Conservation (phyloP, 352 stramenopile species). For the Phytopythium cucurbitacearum region DNA sequence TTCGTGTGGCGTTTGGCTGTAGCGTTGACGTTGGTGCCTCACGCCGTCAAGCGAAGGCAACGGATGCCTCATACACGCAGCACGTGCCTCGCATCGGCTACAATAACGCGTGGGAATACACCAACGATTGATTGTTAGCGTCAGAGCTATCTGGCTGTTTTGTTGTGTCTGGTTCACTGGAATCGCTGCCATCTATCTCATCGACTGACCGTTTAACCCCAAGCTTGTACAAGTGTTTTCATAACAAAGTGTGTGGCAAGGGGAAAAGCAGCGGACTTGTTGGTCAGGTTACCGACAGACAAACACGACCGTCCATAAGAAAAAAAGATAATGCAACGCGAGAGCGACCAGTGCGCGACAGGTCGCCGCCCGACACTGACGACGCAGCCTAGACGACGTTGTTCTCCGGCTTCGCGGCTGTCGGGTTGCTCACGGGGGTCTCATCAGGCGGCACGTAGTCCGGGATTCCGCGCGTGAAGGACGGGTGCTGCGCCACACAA, state of each 20-base stretch:
- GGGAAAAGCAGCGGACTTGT: not conserved
- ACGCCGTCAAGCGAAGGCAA: too few relatives aligned
- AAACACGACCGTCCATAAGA: constrained; percentile 3
- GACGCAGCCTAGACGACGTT: constrained; percentile 24
- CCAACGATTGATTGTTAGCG: too few relatives aligned
- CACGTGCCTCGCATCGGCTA: too few relatives aligned
- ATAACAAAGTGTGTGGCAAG: too few relatives aligned
- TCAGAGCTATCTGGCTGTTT: not conserved
- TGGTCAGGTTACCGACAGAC: not conserved
- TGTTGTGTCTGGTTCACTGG: too few relatives aligned
- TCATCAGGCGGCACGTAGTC: constrained; percentile 76
- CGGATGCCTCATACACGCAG: too few relatives aligned
- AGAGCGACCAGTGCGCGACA: not conserved
- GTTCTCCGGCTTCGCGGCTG: constrained; percentile 22
- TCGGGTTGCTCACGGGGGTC: constrained; percentile 24
- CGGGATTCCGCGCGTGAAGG: constrained; percentile 77
- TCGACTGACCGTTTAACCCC: too few relatives aligned
- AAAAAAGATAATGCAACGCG: constrained; percentile 5
- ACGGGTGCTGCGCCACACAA: constrained; percentile 41
- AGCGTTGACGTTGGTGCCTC: too few relatives aligned
- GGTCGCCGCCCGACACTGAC: not conserved
- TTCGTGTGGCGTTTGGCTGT: too few relatives aligned
- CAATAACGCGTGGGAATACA: too few relatives aligned
- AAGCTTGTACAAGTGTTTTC: too few relatives aligned
- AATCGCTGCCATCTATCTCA: too few relatives aligned